These are phyloP conservation scores for Drechmeria coniospora DNA, from an alignment of 2,329 filamentous ascomycete genomes.

Conservation along the genomic window DNA sequence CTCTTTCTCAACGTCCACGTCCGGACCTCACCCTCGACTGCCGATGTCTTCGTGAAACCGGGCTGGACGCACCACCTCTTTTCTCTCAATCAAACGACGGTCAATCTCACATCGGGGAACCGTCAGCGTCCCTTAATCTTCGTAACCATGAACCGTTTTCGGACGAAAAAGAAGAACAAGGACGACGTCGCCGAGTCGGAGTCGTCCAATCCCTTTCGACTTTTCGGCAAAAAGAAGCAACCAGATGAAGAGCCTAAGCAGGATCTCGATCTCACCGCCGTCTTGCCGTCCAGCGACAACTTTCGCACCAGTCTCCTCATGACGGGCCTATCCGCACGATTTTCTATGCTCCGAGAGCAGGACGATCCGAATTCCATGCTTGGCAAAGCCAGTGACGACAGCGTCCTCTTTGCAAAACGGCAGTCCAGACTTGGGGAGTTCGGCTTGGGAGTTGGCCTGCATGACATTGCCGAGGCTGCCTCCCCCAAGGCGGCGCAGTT, in stretches of 20 bases:
- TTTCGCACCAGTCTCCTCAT: conserved; percentile 93
- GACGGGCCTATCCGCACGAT: conserved; percentile 85
- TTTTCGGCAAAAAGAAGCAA: conserved; percentile 41
- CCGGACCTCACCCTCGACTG: too few species aligned
- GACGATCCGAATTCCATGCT: conserved; percentile 80
- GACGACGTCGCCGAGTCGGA: conserved; percentile 42
- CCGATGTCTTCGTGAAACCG: too few species aligned
- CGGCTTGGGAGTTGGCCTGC: conserved; percentile 41
- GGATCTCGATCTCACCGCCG: conserved; percentile 57
- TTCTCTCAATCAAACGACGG: too few species aligned
- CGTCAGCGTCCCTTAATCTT: background rate
- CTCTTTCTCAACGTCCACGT: too few species aligned
- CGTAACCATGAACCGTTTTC: conserved; percentile 53
- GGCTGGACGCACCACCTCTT: too few species aligned
- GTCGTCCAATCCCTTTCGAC: conserved; percentile 33
- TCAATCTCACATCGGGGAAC: too few species aligned
- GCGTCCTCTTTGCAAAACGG: conserved; percentile 69
- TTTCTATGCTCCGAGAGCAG: conserved; percentile 92
- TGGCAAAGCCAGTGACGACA: conserved; percentile 91
- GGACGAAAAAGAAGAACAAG: conserved; percentile 55
- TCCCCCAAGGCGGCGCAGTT: conserved; percentile 55
- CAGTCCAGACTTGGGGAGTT: conserved; percentile 66
- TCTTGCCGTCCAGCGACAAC: conserved; percentile 69
- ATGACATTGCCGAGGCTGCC: conserved; percentile 82
- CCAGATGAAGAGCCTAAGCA: conserved; percentile 42